phyloP scores from a whole-genome alignment of 2,329 filamentous ascomycete species.

The Fusarium paranaense region DNA sequence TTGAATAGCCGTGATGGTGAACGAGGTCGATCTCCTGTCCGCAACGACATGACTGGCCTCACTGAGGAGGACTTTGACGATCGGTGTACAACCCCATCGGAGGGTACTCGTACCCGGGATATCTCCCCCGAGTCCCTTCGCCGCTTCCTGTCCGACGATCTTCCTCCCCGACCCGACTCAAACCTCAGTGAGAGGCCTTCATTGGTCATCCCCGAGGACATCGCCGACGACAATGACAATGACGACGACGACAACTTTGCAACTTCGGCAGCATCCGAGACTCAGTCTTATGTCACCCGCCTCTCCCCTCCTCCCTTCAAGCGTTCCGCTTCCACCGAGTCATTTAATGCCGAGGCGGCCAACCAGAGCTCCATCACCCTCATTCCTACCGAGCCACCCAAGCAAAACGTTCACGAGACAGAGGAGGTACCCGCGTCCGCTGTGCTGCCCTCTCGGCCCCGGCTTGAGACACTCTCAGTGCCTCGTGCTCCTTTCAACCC shows the following conservation, averaged over 20 bases:
- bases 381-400: conserved; percentile 33
- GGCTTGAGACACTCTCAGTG: conserved; percentile 37
- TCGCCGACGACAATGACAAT: conserved; percentile 54
- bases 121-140: conserved; percentile 68
- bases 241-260: conserved; percentile 75
- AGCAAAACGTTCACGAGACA: conserved; percentile 14
- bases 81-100: conserved; percentile 47
- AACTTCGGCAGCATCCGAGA: conserved; percentile 61
- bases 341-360: conserved; percentile 35
- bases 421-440: conserved; percentile 34
- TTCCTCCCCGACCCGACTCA: conserved; percentile 44
- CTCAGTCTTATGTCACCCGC: conserved; percentile 56
- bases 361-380: conserved; percentile 43
- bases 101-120: conserved; percentile 59
- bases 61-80: conserved; percentile 24
- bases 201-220: conserved; percentile 52
- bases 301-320: conserved; percentile 66
- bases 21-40: conserved; percentile 48
- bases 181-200: conserved; percentile 46
- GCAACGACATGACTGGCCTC: conserved; percentile 30
- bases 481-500: conserved; percentile 46
- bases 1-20: conserved; percentile 49
- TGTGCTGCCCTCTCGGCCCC: conserved; percentile 35
- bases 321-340: conserved; percentile 49
- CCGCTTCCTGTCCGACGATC: conserved; percentile 63